Conservation (phyloP, 768 basidiomycete species). For the Leccinellum luteum region DNA sequence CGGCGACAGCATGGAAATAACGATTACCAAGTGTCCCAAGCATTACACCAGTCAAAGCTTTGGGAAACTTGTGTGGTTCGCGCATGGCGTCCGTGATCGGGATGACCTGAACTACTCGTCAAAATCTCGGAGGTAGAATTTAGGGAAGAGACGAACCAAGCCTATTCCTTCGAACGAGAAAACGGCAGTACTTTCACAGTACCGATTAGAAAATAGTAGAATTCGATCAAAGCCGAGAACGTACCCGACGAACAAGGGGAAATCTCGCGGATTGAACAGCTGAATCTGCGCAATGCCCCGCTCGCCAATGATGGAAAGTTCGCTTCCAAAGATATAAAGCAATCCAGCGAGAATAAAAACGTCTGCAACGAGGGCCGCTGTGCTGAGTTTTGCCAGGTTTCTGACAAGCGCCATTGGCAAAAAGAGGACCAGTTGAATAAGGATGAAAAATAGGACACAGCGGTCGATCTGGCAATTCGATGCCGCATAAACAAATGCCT, state of each 20-base stretch:
- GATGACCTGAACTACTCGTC: slow-evolving; percentile 56
- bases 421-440: slow-evolving; percentile 82
- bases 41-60: slow-evolving; percentile 88
- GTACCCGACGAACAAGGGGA: slow-evolving; percentile 89
- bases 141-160: slow-evolving; percentile 48
- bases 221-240: slow-evolving; percentile 22
- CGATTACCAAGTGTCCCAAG: slow-evolving; percentile 66
- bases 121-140: neutral
- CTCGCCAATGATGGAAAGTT: slow-evolving; percentile 62
- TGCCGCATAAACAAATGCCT: slow-evolving; percentile 82
- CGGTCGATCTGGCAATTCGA: slow-evolving; percentile 69
- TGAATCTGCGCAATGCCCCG: slow-evolving; percentile 76
- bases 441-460: slow-evolving; percentile 76
- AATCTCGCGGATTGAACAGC: slow-evolving; percentile 87
- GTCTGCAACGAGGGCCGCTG: slow-evolving; percentile 90
- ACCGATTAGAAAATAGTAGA: neutral
- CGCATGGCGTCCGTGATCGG: slow-evolving; percentile 98
- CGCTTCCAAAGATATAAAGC: slow-evolving; percentile 85
- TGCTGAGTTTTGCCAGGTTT: slow-evolving; percentile 92
- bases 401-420: slow-evolving; percentile 87
- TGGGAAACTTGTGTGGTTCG: slow-evolving; percentile 91
- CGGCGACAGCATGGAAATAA: neutral
- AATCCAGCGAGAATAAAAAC: slow-evolving; percentile 90
- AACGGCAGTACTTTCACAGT: slow-evolving; percentile 75
- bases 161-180: slow-evolving; percentile 99